Base-by-base conservation (phyloP, 805 yeast species). In the Barnettozyma wickerhamii region DNA sequence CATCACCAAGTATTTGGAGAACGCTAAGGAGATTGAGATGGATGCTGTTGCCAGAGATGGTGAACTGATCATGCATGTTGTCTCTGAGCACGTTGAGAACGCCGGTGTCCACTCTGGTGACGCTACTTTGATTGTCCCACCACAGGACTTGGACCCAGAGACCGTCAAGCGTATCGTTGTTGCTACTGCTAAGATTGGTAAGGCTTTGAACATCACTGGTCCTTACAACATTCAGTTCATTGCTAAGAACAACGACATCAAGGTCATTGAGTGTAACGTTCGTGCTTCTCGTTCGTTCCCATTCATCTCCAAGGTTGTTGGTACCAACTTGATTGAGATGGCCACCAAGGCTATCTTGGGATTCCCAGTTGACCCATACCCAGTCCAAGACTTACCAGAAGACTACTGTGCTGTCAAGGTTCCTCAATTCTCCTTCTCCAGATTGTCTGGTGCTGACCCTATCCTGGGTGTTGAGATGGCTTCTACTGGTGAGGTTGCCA, bases 21-120 rank as follows among this genome's bases (percentile, higher is more conserved):
- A 87, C 50, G 97, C 98, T 33, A 87, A 91, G 72, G 99, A 91
- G 70, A 91, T 91, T 58, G 99, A 91, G 68, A 90, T 91, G 93
- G 99, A 91, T 63, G 98, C 96, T 36, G 98, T 91, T 59, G 98
- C 99, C 31, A 78, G 77, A 63, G 86, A 91, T 58, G 99, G 99
- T 66, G 79, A 89, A 65, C 74, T 91, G 68, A 77, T 93, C 54
- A 87, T 91, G 89, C 98, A 91, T 64, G 98, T 89, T 61, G 96
- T 91, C 44, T 88, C 96, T 41, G 98, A 93, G 68, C 99, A 91
- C 64, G 96, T 93, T 51, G 99, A 91, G 71, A 91, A 91, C 61
- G 99, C 99, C 20, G 99, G 99, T 77, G 96, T 91, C 33, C 99
- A 91, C 68, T 91, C 98, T 38, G 99, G 99, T 74, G 99, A 91